phyloP scores from a whole-genome alignment of 257 asterid genomes.

The Penstemon barbatus region DNA sequence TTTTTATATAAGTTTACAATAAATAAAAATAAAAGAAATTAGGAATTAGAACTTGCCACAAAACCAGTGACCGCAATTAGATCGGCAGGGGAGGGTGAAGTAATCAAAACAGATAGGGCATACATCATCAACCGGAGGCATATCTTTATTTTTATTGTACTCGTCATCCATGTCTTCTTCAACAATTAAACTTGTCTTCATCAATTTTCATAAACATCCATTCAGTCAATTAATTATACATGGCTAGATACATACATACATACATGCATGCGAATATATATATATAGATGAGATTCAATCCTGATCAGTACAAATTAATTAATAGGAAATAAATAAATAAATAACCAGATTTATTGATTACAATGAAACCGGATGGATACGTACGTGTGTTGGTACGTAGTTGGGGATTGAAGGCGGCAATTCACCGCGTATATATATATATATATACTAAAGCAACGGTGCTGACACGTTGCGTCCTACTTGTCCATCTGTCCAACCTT shows the following conservation, averaged over 20 bases:
- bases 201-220: too few species aligned
- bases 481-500: neutral
- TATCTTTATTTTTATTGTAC: neutral
- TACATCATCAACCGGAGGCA: slow-evolving; percentile 53
- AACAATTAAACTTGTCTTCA: too few species aligned
- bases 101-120: slow-evolving; percentile 68
- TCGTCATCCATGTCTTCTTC: too few species aligned
- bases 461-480: slow-evolving; percentile 36
- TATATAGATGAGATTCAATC: too few species aligned
- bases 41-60: slow-evolving; percentile 48
- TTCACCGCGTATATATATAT: slow-evolving; percentile 37
- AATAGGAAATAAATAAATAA: too few species aligned
- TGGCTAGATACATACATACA: too few species aligned
- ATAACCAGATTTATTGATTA: too few species aligned
- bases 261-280: too few species aligned
- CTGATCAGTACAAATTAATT: too few species aligned
- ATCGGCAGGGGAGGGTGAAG: slow-evolving; percentile 52
- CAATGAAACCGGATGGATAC: neutral
- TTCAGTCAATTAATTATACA: too few species aligned
- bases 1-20: neutral
- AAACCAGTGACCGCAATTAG: slow-evolving; percentile 70
- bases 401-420: slow-evolving; percentile 37
- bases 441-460: slow-evolving; percentile 8
- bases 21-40: neutral
- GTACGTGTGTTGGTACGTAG: slow-evolving; percentile 21